phyloP scores from a whole-genome alignment of 768 basidiomycete genomes.

The Cyclocybe cylindracea region DNA sequence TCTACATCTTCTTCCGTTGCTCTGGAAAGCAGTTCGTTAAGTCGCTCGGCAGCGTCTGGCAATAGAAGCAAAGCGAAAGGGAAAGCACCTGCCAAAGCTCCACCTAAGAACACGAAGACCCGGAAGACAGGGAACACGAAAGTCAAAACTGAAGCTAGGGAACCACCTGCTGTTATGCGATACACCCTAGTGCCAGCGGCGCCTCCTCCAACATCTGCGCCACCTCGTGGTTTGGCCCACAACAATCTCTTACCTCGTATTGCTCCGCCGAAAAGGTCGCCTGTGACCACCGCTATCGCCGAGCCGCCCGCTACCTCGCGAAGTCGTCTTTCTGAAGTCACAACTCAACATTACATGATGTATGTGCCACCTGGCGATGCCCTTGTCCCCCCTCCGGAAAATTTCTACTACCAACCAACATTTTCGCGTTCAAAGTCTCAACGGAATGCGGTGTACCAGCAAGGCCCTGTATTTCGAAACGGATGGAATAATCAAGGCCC shows the following conservation, averaged over 20 bases:
- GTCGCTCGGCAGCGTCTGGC: background rate
- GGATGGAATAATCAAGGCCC: constrained; percentile 18
- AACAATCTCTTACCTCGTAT: constrained; percentile 6
- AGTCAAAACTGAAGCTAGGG: background rate
- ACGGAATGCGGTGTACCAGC: constrained; percentile 6
- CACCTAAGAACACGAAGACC: background rate
- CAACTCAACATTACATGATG: constrained; percentile 3
- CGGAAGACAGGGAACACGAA: background rate
- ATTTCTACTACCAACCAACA: background rate
- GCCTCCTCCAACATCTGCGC: background rate
- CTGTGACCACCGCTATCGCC: constrained; percentile 1
- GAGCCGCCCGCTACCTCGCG: background rate
- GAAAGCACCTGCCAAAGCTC: background rate
- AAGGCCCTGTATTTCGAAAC: constrained; percentile 11
- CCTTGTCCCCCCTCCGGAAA: background rate
- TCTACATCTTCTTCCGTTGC: constrained; percentile 7
- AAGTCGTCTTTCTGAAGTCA: constrained; percentile 4
- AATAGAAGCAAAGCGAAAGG: constrained; percentile 1
- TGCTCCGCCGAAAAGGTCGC: constrained; percentile 12
- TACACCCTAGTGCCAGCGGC: background rate
- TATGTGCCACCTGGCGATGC: background rate
- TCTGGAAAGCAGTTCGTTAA: background rate
- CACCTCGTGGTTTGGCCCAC: background rate
- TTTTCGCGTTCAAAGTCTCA: constrained; percentile 1
- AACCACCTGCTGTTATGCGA: background rate